Evolutionary conservation across 2,329 filamentous ascomycete genomes (phyloP), one percentile per base, ranked within the genome.

Genomic region (Magnaporthiopsis incrustans): DNA sequence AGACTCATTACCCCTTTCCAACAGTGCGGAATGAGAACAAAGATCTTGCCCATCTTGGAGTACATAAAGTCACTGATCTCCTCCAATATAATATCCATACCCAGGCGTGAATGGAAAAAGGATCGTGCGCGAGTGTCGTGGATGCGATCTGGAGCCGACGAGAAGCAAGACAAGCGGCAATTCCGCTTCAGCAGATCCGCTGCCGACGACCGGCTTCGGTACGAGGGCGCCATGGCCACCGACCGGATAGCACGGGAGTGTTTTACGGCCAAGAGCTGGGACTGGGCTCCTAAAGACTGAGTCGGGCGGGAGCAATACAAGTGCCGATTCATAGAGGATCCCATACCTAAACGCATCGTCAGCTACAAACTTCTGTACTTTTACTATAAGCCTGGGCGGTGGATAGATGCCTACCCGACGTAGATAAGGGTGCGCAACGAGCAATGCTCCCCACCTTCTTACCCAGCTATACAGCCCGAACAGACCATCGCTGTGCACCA

Each of bases 41-140:
- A 86, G 25, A 74, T 92, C 4, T 76, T 89, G 56, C 87, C 89
- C 10, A 80, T 90, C 4, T 73, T 92, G 22, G 87, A 89, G 64
- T 83, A 86, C 63, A 75, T 92, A 35, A 81, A 85, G 65, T 73
- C 77, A n/a, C 82, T 86, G 76, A 73, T 87, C 4, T 79, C 80
- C 0, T 75, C 81, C 0, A 77, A 73, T 44, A 75, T 76, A 33
- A 70, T 85, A 8, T 75, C 77, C 2, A 71, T 86, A 12, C 69
- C 76, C 18, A 73, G 77, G n/a, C 69, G 69, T 8, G 74, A 77
- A 25, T 86, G 84, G 84, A 78, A 76, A 67, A 77, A 70, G 60
- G 71, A 76, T 56, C 74, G 77, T 11, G 68, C 68, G 1, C 73
- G 73, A 0, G 72, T 74, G 0, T 77, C 79, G 0, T 85, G 82